Evolutionary conservation across 495 filamentous ascomycete genomes (phyloP).

Genomic region (Hypoxylon subgilvum): DNA sequence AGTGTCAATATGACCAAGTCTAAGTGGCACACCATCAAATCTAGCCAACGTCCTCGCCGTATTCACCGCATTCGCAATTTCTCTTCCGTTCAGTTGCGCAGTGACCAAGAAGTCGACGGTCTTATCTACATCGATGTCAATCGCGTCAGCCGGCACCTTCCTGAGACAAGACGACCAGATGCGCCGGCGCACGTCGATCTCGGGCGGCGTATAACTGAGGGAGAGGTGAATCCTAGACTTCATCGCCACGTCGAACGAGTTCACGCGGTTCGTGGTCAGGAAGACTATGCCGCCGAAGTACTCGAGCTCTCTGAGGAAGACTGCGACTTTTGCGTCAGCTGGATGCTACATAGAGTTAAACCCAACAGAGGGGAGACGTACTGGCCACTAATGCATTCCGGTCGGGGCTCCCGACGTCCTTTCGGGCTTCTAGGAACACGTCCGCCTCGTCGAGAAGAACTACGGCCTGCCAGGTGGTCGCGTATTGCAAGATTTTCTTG

Average conservation of each 20-base stretch:
- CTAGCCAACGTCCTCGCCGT: slow-evolving; percentile 52
- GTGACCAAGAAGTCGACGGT: slow-evolving; percentile 45
- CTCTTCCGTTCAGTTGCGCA: slow-evolving; percentile 62
- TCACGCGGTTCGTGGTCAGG: slow-evolving; percentile 60
- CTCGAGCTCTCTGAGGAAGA: slow-evolving; percentile 53
- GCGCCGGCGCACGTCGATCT: slow-evolving; percentile 33
- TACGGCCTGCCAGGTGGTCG: slow-evolving; percentile 57
- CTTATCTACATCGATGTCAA: slow-evolving; percentile 32
- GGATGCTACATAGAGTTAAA: not conserved
- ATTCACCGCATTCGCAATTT: slow-evolving; percentile 71
- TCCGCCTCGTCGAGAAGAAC: slow-evolving; percentile 59
- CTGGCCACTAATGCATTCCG: slow-evolving; percentile 53
- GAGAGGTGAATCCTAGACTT: slow-evolving; percentile 57
- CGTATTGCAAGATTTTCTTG: slow-evolving; percentile 78
- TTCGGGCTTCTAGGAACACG: slow-evolving; percentile 53
- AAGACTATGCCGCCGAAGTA: slow-evolving; percentile 55
- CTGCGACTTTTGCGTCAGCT: slow-evolving; percentile 65
- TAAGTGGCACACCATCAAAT: slow-evolving; percentile 45
- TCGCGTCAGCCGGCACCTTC: slow-evolving; percentile 15
- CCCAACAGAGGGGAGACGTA: slow-evolving; percentile 4
- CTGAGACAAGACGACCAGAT: slow-evolving; percentile 42
- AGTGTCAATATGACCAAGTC: slow-evolving; percentile 50
- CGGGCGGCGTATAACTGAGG: slow-evolving; percentile 43
- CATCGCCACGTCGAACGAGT: slow-evolving; percentile 62
- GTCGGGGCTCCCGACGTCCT: slow-evolving; percentile 42